phyloP scores from a whole-genome alignment of 495 filamentous ascomycete genomes.

The Hypoxylon fragiforme region DNA sequence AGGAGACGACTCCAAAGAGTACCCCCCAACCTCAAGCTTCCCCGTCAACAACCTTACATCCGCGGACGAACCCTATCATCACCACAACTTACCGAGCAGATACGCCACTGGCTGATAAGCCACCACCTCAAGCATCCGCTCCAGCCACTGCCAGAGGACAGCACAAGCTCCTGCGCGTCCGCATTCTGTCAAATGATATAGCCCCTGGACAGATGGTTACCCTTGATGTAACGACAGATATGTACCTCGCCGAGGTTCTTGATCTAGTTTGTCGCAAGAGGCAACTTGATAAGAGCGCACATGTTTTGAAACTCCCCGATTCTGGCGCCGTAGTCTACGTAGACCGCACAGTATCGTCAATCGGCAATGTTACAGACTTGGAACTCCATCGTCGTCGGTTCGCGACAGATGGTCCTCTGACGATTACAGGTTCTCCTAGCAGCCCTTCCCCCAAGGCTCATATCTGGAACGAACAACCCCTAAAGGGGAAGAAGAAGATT shows the following conservation, averaged over 20 bases:
- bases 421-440: conserved; percentile 76
- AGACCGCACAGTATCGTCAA: conserved; percentile 86
- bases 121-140: conserved; percentile 66
- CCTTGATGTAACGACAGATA: conserved; percentile 86
- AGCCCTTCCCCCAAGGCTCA: conserved; percentile 79
- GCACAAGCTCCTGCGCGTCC: conserved; percentile 76
- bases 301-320: conserved; percentile 83
- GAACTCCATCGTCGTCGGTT: conserved; percentile 89
- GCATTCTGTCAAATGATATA: conserved; percentile 76
- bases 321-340: conserved; percentile 79
- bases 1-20: conserved; percentile 44
- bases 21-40: conserved; percentile 49
- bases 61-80: conserved; percentile 63
- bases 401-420: conserved; percentile 73
- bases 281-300: conserved; percentile 84
- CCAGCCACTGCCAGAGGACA: conserved; percentile 58
- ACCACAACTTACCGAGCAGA: conserved; percentile 59
- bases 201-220: conserved; percentile 66
- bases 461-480: conserved; percentile 54
- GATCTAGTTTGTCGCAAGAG: conserved; percentile 89
- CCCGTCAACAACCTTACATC: conserved; percentile 33
- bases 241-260: conserved; percentile 89
- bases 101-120: conserved; percentile 65
- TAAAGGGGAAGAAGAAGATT: conserved; percentile 71
- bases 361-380: conserved; percentile 80